phyloP scores from a whole-genome alignment of 306 rosid species.

The Geum urbanum region DNA sequence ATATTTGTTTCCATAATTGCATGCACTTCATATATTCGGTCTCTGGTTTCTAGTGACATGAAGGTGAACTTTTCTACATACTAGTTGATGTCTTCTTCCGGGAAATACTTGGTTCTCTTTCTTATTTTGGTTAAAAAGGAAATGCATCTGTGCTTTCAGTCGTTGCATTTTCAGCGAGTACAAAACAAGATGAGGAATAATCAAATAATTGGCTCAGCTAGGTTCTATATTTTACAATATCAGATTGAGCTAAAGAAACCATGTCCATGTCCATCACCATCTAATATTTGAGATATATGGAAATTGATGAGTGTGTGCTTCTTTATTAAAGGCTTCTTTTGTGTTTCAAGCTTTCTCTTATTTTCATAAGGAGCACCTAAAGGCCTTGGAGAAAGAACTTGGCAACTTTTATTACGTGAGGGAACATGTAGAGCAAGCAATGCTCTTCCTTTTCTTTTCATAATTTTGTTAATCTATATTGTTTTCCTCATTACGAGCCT shows the following conservation, averaged over 20 bases:
- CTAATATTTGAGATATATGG: constrained; percentile 31
- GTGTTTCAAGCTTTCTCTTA: constrained; percentile 77
- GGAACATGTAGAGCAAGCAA: constrained; percentile 37
- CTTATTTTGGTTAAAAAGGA: constrained; percentile 11
- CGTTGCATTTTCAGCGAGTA: neutral
- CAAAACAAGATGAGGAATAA: constrained; percentile 9
- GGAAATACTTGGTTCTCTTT: neutral
- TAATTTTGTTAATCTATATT: constrained; percentile 46
- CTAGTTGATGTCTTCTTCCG: neutral
- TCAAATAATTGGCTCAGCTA: neutral
- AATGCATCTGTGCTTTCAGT: neutral
- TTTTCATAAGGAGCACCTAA: constrained; percentile 61
- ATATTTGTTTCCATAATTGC: constrained; percentile 6
- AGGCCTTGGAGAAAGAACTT: constrained; percentile 74
- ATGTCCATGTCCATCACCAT: neutral
- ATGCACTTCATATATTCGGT: constrained; percentile 12
- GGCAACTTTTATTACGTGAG: constrained; percentile 68
- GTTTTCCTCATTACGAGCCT: constrained; percentile 32
- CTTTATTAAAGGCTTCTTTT: constrained; percentile 83
- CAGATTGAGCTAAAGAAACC: constrained; percentile 4
- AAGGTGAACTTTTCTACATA: neutral
- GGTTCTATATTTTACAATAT: neutral
- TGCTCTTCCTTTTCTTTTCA: constrained; percentile 46
- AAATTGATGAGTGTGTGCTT: constrained; percentile 41
- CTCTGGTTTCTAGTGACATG: constrained; percentile 16